Base-by-base conservation (phyloP, 2,329 filamentous ascomycete genomes). In the Paraphaeosphaeria sporulosa region DNA sequence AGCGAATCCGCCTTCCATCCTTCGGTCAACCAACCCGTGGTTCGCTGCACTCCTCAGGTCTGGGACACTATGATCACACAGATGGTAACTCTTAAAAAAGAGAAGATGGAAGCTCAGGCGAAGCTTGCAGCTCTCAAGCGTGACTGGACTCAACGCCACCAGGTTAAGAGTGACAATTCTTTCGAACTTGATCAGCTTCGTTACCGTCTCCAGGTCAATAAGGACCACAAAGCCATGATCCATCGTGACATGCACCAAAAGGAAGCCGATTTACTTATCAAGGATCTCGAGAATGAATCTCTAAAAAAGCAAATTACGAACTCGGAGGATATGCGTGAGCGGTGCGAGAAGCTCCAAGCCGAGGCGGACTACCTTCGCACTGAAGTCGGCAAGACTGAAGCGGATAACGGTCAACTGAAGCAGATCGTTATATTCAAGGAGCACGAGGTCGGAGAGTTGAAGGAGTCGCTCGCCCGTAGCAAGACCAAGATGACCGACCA, bases 161-260 rank as follows among this genome's bases (percentile, higher is more conserved):
- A 48, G 17, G n/a, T 23, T 32, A 42, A 19, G 23, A 19, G 34
- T 8, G 32, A 40, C 4, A 43, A 25, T 44, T 32, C 56, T 6
- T 44, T 23, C 27, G 40, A 62, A n/a, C 36, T 70, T 2, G 65
- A 64, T 8, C 50, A 59, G n/a, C 57, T 71, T 2, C 56, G 47
- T 2, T 68, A 62, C 40, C 69, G 69, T 21, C 62, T 69, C 9
- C 61, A 68, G 13, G 27, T 36, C 19, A 70, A 66, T 50, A 66
- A 62, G 40, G 59, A 59, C 0, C 62, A 67, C 19, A 70, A 64
- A 34, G 60, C 65, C 13, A 54, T 51, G 0, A 70, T 72, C 69
- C 61, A 58, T 42, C 62, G 64, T 1, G 42, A 61, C 3, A n/a
- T 73, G 7, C 55, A 56, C 5, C 53, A 66, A 30, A 67, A 67